phyloP scores from a whole-genome alignment of 2,329 filamentous ascomycete species.

The Camptophora hylomeconis region DNA sequence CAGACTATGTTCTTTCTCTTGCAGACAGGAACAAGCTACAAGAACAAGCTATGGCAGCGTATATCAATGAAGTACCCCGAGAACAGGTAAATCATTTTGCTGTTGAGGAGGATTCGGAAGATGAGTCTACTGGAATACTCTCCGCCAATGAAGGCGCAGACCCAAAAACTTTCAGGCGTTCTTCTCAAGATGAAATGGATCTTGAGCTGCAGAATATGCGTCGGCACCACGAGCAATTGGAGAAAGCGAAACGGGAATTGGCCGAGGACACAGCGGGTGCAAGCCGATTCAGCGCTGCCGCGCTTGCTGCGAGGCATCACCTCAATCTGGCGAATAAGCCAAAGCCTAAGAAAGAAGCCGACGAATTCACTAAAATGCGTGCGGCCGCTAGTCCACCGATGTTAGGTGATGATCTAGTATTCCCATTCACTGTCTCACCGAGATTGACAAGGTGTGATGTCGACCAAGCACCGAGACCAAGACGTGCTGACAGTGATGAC shows the following conservation, averaged over 20 bases:
- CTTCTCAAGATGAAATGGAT: constrained; percentile 35
- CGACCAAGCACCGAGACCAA: constrained; percentile 47
- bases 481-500: constrained; percentile 36
- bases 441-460: constrained; percentile 74
- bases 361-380: constrained; percentile 38
- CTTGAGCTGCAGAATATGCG: constrained; percentile 77
- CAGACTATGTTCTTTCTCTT: constrained; percentile 63
- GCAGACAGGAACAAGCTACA: constrained; percentile 62
- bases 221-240: constrained; percentile 55
- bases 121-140: constrained; percentile 18
- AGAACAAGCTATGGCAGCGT: constrained; percentile 42
- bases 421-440: constrained; percentile 71
- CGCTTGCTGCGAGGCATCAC: constrained; percentile 18
- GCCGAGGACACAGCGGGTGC: constrained; percentile 22
- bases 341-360: constrained; percentile 15
- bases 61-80: constrained; percentile 35
- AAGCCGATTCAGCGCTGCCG: constrained; percentile 22
- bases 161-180: constrained; percentile 24
- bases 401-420: constrained; percentile 68
- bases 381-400: constrained; percentile 63
- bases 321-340: constrained; percentile 9
- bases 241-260: constrained; percentile 34
- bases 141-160: constrained; percentile 19
- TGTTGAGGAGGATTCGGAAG: constrained; percentile 22
- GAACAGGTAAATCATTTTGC: constrained; percentile 35